Evolutionary conservation across 2,329 filamentous ascomycete genomes (phyloP), one percentile per base, ranked within the genome.

Genomic region (Penicillium sp.): DNA sequence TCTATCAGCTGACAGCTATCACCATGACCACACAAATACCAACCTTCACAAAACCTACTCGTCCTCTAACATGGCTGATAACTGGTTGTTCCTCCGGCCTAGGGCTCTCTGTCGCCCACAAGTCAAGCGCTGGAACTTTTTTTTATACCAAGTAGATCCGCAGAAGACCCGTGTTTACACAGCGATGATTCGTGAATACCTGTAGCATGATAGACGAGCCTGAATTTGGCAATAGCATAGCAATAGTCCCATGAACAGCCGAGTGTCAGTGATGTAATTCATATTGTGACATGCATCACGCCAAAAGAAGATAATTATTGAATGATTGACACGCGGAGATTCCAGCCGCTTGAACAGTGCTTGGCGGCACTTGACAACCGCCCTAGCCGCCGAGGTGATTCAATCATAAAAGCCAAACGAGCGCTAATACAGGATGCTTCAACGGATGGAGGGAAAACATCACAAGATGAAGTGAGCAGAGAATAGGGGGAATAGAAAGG

Each of bases 381-480:
- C 50, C 59, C 49, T 61, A 56, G 60, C 60, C 59, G 51, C 63
- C 61, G 42, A 57, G 34, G 50, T 56, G 51, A 57, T 35, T 36
- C 53, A 61, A 58, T 39, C 55, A 53, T 44, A 53, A 56, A 64
- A 61, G 55, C 51, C 57, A 58, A 60, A 68, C 54, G 60, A 67
- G 52, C 68, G 68, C 70, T 71, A 72, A 72, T 69, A 61, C 58
- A 66, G 55, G 59, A 65, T 59, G 61, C 53, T 59, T 62, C 53
- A 63, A 60, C 50, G 56, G 51, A 61, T 49, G 41, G 47, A 61
- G 47, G 59, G 42, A 55, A 48, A 57, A 43, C 47, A 43, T 51
- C 57, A 57, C 51, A 32, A 8, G 30, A 35, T n/a, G 26, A 40
- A 41, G 42, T 46, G 51, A 6, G 32, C 23, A 55, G 46, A 39